Evolutionary conservation across 139 green algal genomes (phyloP).

Genomic region (Micractinium conductrix): DNA sequence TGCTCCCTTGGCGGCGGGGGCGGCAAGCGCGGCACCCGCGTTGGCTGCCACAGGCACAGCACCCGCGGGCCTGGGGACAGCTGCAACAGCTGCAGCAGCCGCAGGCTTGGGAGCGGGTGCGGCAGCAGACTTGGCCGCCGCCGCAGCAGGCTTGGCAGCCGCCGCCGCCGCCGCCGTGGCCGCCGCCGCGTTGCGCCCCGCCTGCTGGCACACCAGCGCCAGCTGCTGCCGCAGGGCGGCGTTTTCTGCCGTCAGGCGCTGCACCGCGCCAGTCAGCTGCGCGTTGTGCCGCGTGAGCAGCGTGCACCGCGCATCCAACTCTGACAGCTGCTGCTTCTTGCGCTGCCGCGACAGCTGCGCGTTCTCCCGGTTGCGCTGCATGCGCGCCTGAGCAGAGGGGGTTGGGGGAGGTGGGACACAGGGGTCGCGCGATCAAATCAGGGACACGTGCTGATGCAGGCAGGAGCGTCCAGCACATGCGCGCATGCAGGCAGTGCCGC

Average conservation of each 20-base stretch:
- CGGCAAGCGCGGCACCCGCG: neutral
- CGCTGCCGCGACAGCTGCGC: constrained; percentile 73
- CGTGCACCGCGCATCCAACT: constrained; percentile 56
- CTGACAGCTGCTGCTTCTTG: constrained; percentile 74
- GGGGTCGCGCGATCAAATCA: no score
- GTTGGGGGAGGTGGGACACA: neutral
- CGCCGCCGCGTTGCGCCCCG: neutral
- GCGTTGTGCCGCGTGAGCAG: constrained; percentile 53
- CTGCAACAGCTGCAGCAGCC: neutral
- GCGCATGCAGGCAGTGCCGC: no score
- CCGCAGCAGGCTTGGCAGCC: neutral
- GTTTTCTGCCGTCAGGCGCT: constrained; percentile 69
- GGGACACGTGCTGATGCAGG: no score
- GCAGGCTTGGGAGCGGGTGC: neutral
- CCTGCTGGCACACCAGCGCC: constrained; percentile 35
- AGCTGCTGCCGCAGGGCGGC: constrained; percentile 62
- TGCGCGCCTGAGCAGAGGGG: constrained; percentile 39
- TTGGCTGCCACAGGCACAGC: no score
- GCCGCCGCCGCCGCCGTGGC: neutral
- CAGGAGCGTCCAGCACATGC: neutral
- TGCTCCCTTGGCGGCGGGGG: neutral
- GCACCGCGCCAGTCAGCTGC: constrained; percentile 57
- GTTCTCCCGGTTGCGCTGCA: constrained; percentile 76
- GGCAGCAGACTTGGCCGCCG: neutral
- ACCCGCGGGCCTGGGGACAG: no score